Percentiles rank a stretch among this genome's conserved stretches.
phyloP scores from a whole-genome alignment of 768 basidiomycete species.

The Termitomyces sp. region DNA sequence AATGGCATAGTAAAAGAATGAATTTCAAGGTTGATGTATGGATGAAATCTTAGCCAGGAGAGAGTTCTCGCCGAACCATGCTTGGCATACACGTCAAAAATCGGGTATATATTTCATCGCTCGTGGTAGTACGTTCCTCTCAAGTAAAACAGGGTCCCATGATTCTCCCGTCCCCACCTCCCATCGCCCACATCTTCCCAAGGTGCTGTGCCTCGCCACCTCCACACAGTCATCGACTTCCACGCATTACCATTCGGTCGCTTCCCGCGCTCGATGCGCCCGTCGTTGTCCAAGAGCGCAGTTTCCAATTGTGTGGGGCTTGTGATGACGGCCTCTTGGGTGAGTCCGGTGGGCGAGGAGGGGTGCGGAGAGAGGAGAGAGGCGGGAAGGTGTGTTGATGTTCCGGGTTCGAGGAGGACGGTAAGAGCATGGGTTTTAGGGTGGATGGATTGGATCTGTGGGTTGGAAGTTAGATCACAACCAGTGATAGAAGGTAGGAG shows the following conservation, averaged over 20 bases:
- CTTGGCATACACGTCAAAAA: background rate
- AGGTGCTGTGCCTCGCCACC: slow-evolving; percentile 36
- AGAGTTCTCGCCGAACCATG: too few relatives aligned
- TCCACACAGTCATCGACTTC: slow-evolving; percentile 55
- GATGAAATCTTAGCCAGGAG: too few relatives aligned
- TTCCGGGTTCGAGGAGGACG: slow-evolving; percentile 38
- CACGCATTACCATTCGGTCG: slow-evolving; percentile 52
- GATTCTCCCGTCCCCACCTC: slow-evolving; percentile 40
- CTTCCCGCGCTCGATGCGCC: slow-evolving; percentile 35
- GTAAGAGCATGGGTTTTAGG: slow-evolving; percentile 37
- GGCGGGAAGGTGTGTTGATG: slow-evolving; percentile 31
- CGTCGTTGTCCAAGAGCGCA: slow-evolving; percentile 48
- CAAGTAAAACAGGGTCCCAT: slow-evolving; percentile 50
- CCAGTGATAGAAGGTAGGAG: background rate
- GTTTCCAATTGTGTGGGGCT: slow-evolving; percentile 50
- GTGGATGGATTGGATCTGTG: slow-evolving; percentile 37
- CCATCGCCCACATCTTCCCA: slow-evolving; percentile 18
- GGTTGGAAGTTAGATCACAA: background rate
- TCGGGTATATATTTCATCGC: slow-evolving; percentile 4
- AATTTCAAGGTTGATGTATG: too few relatives aligned
- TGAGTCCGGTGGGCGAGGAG: slow-evolving; percentile 23
- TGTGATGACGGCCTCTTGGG: slow-evolving; percentile 33
- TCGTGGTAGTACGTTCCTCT: slow-evolving; percentile 39
- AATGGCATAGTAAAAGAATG: too few relatives aligned
- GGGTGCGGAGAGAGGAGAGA: slow-evolving; percentile 29